Percentiles rank a stretch among this genome's conserved stretches.
These are phyloP conservation scores for Bifiguratus adelaidae DNA, from an alignment of 192 early-diverging fungal genomes.

Conservation along the genomic window DNA sequence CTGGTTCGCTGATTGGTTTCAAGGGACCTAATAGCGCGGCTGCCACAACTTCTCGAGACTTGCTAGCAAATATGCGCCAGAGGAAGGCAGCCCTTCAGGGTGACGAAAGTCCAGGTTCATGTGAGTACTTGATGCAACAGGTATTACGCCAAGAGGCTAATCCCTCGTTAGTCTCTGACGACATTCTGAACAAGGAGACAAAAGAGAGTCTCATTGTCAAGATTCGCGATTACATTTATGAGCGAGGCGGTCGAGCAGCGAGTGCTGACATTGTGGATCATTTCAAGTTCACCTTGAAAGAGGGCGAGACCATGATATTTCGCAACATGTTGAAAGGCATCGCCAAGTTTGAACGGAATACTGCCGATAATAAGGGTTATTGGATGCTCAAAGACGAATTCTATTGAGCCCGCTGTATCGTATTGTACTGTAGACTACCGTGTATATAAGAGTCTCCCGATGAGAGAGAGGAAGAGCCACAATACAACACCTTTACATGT, in stretches of 20 bases:
- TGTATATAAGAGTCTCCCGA: too few species aligned
- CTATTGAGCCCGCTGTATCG: too few species aligned
- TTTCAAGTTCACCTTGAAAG: slow-evolving; percentile 34
- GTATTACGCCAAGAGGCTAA: too few species aligned
- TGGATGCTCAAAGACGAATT: slow-evolving; percentile 52
- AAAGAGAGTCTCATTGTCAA: slow-evolving; percentile 29
- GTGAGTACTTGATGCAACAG: too few species aligned
- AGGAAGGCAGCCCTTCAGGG: slow-evolving; percentile 24
- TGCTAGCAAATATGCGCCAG: slow-evolving; percentile 24
- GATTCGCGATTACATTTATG: slow-evolving; percentile 44
- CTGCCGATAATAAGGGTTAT: slow-evolving; percentile 20
- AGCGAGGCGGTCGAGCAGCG: slow-evolving; percentile 29
- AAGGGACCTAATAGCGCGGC: background rate
- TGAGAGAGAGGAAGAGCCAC: too few species aligned
- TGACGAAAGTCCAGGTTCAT: background rate
- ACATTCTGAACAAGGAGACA: slow-evolving; percentile 5
- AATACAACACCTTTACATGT: too few species aligned
- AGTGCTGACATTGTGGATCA: slow-evolving; percentile 36
- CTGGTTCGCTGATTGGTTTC: slow-evolving; percentile 13
- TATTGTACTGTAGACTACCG: too few species aligned
- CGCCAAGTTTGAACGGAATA: slow-evolving; percentile 31
- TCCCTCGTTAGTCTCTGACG: slow-evolving; percentile 2
- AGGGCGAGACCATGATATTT: slow-evolving; percentile 43
- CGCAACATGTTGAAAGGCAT: slow-evolving; percentile 59
- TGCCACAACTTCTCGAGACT: slow-evolving; percentile 17